Conservation (phyloP, 1,139 yeast genomes). For the Lodderomyces pseudojiufengensis region DNA sequence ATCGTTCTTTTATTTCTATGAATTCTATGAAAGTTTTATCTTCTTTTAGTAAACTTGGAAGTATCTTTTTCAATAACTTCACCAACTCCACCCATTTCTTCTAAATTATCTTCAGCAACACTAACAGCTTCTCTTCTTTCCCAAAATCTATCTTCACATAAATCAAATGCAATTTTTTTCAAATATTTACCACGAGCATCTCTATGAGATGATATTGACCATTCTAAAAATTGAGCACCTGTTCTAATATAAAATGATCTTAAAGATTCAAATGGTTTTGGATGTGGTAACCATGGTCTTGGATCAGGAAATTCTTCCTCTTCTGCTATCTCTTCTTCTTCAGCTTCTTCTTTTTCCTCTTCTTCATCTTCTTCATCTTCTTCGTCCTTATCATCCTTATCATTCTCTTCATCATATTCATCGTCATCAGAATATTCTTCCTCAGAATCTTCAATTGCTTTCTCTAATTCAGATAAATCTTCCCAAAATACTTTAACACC, state of each 20-base stretch:
- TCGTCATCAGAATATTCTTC: slow-evolving; percentile 50
- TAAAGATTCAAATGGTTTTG: slow-evolving; percentile 86
- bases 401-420: slow-evolving; percentile 40
- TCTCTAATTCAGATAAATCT: slow-evolving; percentile 48
- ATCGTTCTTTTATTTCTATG: neutral
- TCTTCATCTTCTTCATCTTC: slow-evolving; percentile 60
- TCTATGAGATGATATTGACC: slow-evolving; percentile 85
- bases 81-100: slow-evolving; percentile 88
- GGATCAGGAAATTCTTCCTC: slow-evolving; percentile 81
- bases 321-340: slow-evolving; percentile 56
- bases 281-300: slow-evolving; percentile 96
- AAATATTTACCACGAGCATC: slow-evolving; percentile 90
- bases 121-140: slow-evolving; percentile 94
- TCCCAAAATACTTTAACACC: slow-evolving; percentile 93
- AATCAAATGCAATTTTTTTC: slow-evolving; percentile 83
- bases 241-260: slow-evolving; percentile 83
- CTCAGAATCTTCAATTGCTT: slow-evolving; percentile 26
- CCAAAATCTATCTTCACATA: slow-evolving; percentile 97
- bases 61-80: slow-evolving; percentile 81
- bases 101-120: slow-evolving; percentile 81
- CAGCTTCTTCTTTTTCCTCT: slow-evolving; percentile 47
- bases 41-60: slow-evolving; percentile 42
- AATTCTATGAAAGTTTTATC: slow-evolving; percentile 27
- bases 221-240: slow-evolving; percentile 81
- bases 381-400: slow-evolving; percentile 60